phyloP scores from a whole-genome alignment of 805 yeast genomes.

The Kazachstania taianensis region DNA sequence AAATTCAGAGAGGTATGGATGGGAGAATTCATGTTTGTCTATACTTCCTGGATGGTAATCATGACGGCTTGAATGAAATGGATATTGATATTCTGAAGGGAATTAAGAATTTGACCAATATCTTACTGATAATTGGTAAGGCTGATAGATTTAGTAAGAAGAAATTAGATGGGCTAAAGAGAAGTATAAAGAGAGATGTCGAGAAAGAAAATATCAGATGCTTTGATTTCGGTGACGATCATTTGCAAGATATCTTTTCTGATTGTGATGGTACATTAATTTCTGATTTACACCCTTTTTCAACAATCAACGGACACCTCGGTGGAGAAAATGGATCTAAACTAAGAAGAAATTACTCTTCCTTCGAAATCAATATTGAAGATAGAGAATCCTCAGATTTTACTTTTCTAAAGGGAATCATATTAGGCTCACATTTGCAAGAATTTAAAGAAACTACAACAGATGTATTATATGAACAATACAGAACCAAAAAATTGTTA shows the following conservation, averaged over 20 bases:
- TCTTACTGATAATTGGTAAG: slow-evolving; percentile 73
- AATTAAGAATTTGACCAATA: slow-evolving; percentile 63
- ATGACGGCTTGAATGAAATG: slow-evolving; percentile 32
- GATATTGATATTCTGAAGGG: slow-evolving; percentile 65
- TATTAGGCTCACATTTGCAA: slow-evolving; percentile 68
- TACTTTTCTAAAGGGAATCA: slow-evolving; percentile 55
- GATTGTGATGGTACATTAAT: slow-evolving; percentile 30
- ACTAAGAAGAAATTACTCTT: slow-evolving; percentile 5
- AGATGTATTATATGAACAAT: slow-evolving; percentile 64
- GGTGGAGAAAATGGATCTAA: slow-evolving; percentile 2
- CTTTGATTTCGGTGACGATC: slow-evolving; percentile 64
- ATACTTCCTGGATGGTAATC: slow-evolving; percentile 61
- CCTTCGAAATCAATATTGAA: slow-evolving; percentile 1
- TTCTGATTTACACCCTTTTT: slow-evolving; percentile 48
- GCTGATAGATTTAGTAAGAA: slow-evolving; percentile 66
- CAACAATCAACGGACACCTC: slow-evolving; percentile 48
- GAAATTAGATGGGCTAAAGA: slow-evolving; percentile 49
- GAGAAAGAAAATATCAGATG: slow-evolving; percentile 48
- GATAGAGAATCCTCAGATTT: slow-evolving; percentile 47
- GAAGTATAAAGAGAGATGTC: slow-evolving; percentile 46
- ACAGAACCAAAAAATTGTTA: slow-evolving; percentile 58
- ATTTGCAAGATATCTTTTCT: slow-evolving; percentile 16
- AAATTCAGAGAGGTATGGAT: slow-evolving; percentile 35
- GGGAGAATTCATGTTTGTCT: slow-evolving; percentile 69
- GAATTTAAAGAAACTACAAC: slow-evolving; percentile 78